A percentile compares a stretch with the other conserved stretches of the same genome.
phyloP scores from a whole-genome alignment of 2,329 filamentous ascomycete species.

The Botrytis porri region DNA sequence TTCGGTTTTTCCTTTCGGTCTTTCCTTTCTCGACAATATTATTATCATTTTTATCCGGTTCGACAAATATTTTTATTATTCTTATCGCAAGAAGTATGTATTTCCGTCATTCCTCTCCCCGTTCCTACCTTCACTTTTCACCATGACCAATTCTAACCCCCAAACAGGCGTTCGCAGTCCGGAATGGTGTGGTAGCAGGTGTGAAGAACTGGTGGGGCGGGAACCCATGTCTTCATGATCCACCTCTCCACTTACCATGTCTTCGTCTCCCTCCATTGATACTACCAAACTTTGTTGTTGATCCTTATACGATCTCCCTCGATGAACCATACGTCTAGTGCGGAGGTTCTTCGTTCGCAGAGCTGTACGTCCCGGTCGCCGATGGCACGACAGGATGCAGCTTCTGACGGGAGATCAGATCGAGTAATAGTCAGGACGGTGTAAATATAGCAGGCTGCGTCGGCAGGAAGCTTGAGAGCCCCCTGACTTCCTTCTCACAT shows the following conservation, averaged over 20 bases:
- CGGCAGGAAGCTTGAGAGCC: slow-evolving; percentile 4
- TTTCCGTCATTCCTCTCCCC: background rate
- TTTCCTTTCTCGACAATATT: background rate
- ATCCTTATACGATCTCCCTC: background rate
- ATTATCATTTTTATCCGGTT: background rate
- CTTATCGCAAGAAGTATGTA: background rate
- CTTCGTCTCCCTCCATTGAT: background rate
- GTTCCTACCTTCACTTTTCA: background rate
- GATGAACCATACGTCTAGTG: slow-evolving; percentile 7
- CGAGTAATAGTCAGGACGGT: background rate
- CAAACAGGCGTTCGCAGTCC: background rate
- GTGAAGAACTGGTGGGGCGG: background rate
- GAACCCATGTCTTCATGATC: background rate
- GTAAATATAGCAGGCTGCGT: background rate
- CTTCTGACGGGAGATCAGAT: background rate
- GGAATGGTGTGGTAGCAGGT: background rate
- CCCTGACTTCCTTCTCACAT: background rate
- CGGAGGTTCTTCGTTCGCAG: background rate
- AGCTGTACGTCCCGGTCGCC: background rate
- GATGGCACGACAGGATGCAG: background rate
- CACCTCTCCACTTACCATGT: slow-evolving; percentile 1
- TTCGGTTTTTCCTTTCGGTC: background rate
- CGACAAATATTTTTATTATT: background rate
- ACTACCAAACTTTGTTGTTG: background rate
- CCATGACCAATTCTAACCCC: background rate